A percentile compares a stretch with the other conserved stretches of the same genome.
These are phyloP conservation scores for Fusarium pilosicola DNA, from an alignment of 2,329 filamentous ascomycete genomes.

Conservation along the genomic window DNA sequence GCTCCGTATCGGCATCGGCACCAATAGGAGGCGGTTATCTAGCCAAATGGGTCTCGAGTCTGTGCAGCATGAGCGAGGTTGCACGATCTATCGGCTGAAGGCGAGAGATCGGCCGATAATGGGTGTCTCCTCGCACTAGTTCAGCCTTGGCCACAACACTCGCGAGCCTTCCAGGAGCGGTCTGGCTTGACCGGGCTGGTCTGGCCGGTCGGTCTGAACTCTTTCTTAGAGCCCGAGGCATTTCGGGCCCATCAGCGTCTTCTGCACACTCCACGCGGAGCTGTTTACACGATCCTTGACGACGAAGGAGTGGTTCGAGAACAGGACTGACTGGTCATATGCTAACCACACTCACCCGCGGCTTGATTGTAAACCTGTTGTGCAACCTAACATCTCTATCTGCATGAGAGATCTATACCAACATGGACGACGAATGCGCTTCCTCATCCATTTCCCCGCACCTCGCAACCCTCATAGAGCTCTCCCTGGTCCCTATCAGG, in stretches of 20 bases:
- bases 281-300: conserved; percentile 23
- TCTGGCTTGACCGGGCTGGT: conserved; percentile 10
- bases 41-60: too few species aligned
- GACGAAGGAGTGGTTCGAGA: background rate
- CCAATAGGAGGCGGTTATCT: too few species aligned
- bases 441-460: conserved; percentile 38
- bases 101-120: too few species aligned
- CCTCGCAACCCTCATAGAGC: conserved; percentile 19
- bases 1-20: too few species aligned
- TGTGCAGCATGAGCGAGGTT: too few species aligned
- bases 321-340: conserved; percentile 21
- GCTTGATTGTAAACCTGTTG: conserved; percentile 31
- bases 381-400: conserved; percentile 37
- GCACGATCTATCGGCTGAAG: too few species aligned
- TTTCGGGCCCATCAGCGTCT: conserved; percentile 5
- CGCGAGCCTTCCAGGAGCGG: conserved; percentile 3
- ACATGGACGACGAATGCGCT: conserved; percentile 11
- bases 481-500: conserved; percentile 21
- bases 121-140: too few species aligned
- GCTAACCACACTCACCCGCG: conserved; percentile 32
- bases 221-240: conserved; percentile 1
- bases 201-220: conserved; percentile 16
- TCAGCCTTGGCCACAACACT: background rate
- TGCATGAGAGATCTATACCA: conserved; percentile 21
- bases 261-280: conserved; percentile 15